Percentiles rank a stretch among this genome's conserved stretches.
Evolutionary conservation across 1,139 yeast species (phyloP).

Genomic region (Suhomyces ambrosiae): DNA sequence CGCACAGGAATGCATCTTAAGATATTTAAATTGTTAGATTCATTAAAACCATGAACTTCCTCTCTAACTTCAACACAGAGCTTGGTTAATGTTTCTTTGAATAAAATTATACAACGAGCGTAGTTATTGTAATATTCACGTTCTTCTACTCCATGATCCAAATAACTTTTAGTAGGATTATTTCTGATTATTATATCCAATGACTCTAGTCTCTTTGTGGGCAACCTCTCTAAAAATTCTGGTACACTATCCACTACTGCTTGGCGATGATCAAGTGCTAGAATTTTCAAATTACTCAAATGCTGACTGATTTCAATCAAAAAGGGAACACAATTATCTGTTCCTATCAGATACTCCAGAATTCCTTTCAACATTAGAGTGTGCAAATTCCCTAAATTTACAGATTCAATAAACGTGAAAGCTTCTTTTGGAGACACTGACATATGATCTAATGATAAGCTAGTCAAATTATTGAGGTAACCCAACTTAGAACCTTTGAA

Average conservation of each 20-base stretch:
- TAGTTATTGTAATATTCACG: constrained; percentile 30
- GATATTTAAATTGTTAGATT: constrained; percentile 8
- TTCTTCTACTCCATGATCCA: constrained; percentile 14
- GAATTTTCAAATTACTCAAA: constrained; percentile 27
- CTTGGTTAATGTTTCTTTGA: constrained; percentile 25
- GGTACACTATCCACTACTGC: constrained; percentile 45
- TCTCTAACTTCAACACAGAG: constrained; percentile 47
- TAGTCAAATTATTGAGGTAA: constrained; percentile 21
- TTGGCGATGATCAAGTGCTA: constrained; percentile 51
- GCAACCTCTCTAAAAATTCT: constrained; percentile 32
- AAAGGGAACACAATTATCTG: constrained; percentile 20
- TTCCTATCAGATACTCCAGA: constrained; percentile 28
- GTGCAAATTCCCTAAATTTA: constrained; percentile 24
- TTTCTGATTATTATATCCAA: constrained; percentile 48
- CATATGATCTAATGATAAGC: constrained; percentile 31
- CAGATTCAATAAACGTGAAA: constrained; percentile 20
- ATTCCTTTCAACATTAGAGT: constrained; percentile 31
- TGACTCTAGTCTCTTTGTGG: constrained; percentile 19
- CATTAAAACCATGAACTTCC: constrained; percentile 20
- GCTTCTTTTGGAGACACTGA: constrained; percentile 30
- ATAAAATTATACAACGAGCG: constrained; percentile 30
- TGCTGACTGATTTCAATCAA: constrained; percentile 29
- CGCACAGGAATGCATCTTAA: constrained; percentile 13
- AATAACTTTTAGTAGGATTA: constrained; percentile 38
- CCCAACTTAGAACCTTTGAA: constrained; percentile 20